A percentile compares a stretch with the other conserved stretches of the same genome.
These are phyloP conservation scores for Fusarium coffeatum DNA, from an alignment of 2,329 filamentous ascomycete species.

Conservation along the genomic window DNA sequence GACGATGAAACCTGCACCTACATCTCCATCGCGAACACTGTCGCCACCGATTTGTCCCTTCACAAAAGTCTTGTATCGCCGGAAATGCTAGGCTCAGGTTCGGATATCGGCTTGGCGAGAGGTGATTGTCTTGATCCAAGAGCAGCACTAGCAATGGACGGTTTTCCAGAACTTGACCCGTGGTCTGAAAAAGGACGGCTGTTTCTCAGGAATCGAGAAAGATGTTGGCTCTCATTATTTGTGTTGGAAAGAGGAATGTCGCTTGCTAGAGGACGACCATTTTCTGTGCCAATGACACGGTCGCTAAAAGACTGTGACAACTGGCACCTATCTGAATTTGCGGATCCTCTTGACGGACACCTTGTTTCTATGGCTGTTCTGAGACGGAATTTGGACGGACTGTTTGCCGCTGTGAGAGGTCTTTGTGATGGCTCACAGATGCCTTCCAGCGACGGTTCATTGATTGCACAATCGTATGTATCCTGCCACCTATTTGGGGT, in stretches of 20 bases:
- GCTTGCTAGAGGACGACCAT: constrained; percentile 74
- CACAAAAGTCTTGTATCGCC: constrained; percentile 75
- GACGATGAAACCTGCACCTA: constrained; percentile 80
- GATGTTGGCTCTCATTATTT: constrained; percentile 78
- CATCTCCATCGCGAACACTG: constrained; percentile 75
- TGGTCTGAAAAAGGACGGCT: constrained; percentile 69
- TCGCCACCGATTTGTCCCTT: constrained; percentile 75
- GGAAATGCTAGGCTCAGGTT: constrained; percentile 58
- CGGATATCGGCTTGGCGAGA: constrained; percentile 62
- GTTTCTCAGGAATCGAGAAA: constrained; percentile 72
- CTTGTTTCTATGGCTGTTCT: constrained; percentile 78
- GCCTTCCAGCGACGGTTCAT: constrained; percentile 60
- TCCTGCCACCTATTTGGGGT: accelerated
- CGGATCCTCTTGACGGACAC: constrained; percentile 76
- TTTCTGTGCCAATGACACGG: constrained; percentile 74
- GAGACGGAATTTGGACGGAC: constrained; percentile 70
- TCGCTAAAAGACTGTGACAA: constrained; percentile 74
- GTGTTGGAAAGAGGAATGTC: constrained; percentile 79
- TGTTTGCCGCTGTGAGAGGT: constrained; percentile 68
- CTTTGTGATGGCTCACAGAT: constrained; percentile 69
- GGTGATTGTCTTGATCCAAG: constrained; percentile 76
- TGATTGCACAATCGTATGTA: constrained; percentile 64
- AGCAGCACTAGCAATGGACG: constrained; percentile 74
- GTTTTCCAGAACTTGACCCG: constrained; percentile 72
- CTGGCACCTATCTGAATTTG: constrained; percentile 73